Conservation (phyloP, 371 early-diverging fungal genomes). For the Rhizopus microsporus region DNA sequence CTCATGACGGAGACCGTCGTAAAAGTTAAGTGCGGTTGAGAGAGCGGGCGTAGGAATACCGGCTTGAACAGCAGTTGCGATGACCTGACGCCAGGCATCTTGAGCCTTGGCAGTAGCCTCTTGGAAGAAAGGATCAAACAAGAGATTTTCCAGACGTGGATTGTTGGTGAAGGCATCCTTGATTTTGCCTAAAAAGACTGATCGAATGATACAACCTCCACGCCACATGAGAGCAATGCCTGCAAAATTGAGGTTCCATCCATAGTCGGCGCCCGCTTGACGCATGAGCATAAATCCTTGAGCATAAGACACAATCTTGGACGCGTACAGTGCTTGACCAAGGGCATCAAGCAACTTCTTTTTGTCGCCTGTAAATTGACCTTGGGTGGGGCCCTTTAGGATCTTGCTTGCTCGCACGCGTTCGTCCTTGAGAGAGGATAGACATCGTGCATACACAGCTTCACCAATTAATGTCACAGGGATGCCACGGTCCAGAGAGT, state of each 20-base stretch:
- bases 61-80: constrained; percentile 75
- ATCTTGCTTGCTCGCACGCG: constrained; percentile 88
- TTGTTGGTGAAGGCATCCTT: constrained; percentile 90
- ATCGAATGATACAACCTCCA: constrained; percentile 99
- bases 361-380: constrained; percentile 82
- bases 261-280: constrained; percentile 89
- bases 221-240: constrained; percentile 99
- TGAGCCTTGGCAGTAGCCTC: constrained; percentile 83
- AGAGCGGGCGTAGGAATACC: constrained; percentile 95
- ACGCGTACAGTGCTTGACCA: constrained; percentile 92
- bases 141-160: constrained; percentile 83
- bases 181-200: constrained; percentile 94
- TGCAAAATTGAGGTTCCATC: constrained; percentile 95
- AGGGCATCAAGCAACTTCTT: constrained; percentile 83
- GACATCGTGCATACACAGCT: constrained; percentile 96
- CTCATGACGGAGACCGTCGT: constrained; percentile 93
- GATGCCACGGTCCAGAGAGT: constrained; percentile 91
- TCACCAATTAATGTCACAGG: constrained; percentile 97
- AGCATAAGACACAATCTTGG: constrained; percentile 98
- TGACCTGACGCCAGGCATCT: constrained; percentile 89
- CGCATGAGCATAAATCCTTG: constrained; percentile 99
- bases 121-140: constrained; percentile 95
- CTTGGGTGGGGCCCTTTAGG: constrained; percentile 73
- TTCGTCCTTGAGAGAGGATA: constrained; percentile 94
- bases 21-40: constrained; percentile 93